Evolutionary conservation across 768 basidiomycete genomes (phyloP).

Genomic region (Lactarius quietus): DNA sequence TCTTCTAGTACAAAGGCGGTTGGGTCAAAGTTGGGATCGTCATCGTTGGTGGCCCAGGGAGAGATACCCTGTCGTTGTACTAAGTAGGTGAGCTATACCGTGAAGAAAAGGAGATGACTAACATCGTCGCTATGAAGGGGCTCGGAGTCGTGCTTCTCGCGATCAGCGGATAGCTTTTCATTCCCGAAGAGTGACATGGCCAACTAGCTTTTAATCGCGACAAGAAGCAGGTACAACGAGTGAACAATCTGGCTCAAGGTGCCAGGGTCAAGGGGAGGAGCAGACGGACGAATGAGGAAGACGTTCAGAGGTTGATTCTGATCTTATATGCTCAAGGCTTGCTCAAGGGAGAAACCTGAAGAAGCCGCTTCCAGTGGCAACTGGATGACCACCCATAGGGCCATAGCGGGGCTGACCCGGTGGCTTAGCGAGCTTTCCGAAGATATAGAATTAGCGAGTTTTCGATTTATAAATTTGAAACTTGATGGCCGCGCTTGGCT

Average conservation of each 20-base stretch:
- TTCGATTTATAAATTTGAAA: too few relatives aligned
- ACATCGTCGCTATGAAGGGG: neutral
- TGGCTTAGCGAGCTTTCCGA: too few relatives aligned
- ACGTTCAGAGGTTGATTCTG: too few relatives aligned
- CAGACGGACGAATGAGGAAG: too few relatives aligned
- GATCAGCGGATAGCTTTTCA: constrained; percentile 26
- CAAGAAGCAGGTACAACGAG: constrained; percentile 6
- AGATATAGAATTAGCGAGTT: too few relatives aligned
- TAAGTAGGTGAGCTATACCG: neutral
- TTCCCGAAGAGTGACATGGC: constrained; percentile 24
- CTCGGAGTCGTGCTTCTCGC: constrained; percentile 15
- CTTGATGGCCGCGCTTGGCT: too few relatives aligned
- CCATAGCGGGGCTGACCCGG: too few relatives aligned
- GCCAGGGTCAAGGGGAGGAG: neutral
- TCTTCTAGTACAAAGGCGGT: constrained; percentile 30
- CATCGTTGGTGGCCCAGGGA: neutral
- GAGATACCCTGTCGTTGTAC: neutral
- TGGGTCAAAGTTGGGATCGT: constrained; percentile 26
- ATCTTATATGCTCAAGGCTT: too few relatives aligned
- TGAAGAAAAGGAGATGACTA: neutral
- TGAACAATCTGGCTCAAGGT: too few relatives aligned
- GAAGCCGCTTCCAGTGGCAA: too few relatives aligned
- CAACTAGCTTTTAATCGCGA: constrained; percentile 3
- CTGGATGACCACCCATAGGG: too few relatives aligned
- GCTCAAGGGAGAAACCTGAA: too few relatives aligned